A percentile compares a stretch with the other conserved stretches of the same genome.
Evolutionary conservation across 345 rosid genomes (phyloP).

Genomic region (Citrus sinensis): DNA sequence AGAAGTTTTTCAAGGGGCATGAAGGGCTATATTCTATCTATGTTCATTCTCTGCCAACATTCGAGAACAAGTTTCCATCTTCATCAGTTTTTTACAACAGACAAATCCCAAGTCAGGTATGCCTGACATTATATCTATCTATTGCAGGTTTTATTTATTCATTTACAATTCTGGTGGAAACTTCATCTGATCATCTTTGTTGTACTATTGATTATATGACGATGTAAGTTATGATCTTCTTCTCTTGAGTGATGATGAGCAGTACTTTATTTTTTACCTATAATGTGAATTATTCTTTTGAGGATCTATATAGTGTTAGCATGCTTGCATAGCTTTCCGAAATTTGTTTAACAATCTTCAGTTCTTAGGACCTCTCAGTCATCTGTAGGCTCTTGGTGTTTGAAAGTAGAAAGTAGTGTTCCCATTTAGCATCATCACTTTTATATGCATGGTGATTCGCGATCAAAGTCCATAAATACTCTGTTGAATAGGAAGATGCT

Average conservation of each 20-base stretch:
- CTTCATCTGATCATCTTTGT: background rate
- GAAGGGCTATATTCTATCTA: conserved; percentile 73
- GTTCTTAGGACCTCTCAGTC: too few species aligned
- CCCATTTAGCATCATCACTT: too few species aligned
- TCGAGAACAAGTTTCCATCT: conserved; percentile 46
- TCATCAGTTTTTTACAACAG: conserved; percentile 65
- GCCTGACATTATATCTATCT: background rate
- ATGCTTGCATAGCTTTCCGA: too few species aligned
- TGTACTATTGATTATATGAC: background rate
- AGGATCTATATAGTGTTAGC: too few species aligned
- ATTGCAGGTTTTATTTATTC: background rate
- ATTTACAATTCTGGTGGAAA: background rate
- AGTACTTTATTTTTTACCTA: too few species aligned
- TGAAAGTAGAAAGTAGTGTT: too few species aligned
- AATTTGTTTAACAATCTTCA: too few species aligned
- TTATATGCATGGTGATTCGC: background rate
- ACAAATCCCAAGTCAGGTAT: conserved; percentile 89
- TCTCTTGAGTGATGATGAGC: background rate
- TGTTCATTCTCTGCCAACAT: conserved; percentile 78
- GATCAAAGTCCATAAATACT: background rate
- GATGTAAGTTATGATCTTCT: background rate
- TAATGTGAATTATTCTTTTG: too few species aligned
- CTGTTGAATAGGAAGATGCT: background rate
- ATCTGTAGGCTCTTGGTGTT: too few species aligned
- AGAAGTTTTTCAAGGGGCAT: conserved; percentile 79